Base-by-base conservation (phyloP, 352 stramenopile species). In the Peronospora belbahrii region DNA sequence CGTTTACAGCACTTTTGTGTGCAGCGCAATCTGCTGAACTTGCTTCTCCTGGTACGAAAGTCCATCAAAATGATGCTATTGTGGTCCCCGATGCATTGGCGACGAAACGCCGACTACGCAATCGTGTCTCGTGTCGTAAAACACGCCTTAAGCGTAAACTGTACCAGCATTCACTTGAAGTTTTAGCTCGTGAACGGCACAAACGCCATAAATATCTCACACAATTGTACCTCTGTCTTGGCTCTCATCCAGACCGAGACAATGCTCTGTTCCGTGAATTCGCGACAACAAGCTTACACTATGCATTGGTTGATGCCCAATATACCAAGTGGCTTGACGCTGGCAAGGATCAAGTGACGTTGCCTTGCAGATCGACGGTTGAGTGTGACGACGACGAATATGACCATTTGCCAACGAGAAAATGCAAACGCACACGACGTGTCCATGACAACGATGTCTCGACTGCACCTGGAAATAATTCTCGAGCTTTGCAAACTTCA, bases 71-170 rank as follows among this genome's bases (percentile, higher is more conserved):
- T 15, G 45, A 56, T n/a, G 27, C 45, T 34, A 22, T n/a, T 6
- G 3, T 41, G 9, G 23, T 13, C 7, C n/a, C 43, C 40, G 30
- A 42, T 14, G 33, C 33, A 20, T 46, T 46, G 17, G 8, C 55
- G 15, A 42, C 24, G 17, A 59, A 49, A 18, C 72, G 62, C 2
- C 69, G 64, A 23, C 52, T 79, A 38, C 58, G 40, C 11, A 74
- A 74, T 34, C 67, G 69, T 31, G 47, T 67, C 6, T 76, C 65
- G 9, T 74, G 65, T 25, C 62, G 65, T 30, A 79, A 77, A 42
- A 71, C 65, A 14, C 62, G 69, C 6, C 48, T 77, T 2, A 75
- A 71, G 39, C 65, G 65, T 15, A 76, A 77, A 36, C 43, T 70
- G 9, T 45, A 70, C 19, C 65, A 75, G 6, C 33, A 53, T n/a